Evolutionary conservation across 116 monocot genomes (phyloP).

Genomic region (Posidonia oceanica): DNA sequence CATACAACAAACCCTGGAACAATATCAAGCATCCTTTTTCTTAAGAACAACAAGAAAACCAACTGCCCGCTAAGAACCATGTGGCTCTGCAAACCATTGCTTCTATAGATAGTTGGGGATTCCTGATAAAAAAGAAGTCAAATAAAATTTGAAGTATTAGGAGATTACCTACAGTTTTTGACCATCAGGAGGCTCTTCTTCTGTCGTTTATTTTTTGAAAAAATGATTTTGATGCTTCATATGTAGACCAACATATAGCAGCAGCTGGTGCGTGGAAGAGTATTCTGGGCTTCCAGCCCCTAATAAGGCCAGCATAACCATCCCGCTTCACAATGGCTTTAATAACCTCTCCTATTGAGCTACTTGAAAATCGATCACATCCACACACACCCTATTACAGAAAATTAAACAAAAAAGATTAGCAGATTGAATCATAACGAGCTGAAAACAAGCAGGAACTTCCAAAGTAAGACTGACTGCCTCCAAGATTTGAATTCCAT

Average conservation of each 20-base stretch:
- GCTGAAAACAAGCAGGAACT: too few relatives aligned
- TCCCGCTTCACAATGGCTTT: constrained; percentile 49
- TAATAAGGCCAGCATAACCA: constrained; percentile 65
- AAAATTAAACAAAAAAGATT: background rate
- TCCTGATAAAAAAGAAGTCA: too few relatives aligned
- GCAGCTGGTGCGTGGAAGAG: constrained; percentile 97
- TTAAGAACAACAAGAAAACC: too few relatives aligned
- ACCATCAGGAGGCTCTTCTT: background rate
- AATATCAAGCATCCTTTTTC: too few relatives aligned
- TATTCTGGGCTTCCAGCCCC: constrained; percentile 90
- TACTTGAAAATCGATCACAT: constrained; percentile 64
- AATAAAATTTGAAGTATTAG: too few relatives aligned
- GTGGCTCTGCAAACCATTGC: too few relatives aligned
- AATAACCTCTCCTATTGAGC: constrained; percentile 50
- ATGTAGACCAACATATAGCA: constrained; percentile 96
- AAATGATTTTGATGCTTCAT: constrained; percentile 79
- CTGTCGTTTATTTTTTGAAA: constrained; percentile 28
- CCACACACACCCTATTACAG: constrained; percentile 78
- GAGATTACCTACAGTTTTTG: too few relatives aligned
- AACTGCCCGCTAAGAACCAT: too few relatives aligned
- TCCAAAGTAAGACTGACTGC: too few relatives aligned
- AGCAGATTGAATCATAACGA: background rate
- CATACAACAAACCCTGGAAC: too few relatives aligned
- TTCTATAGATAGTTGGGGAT: too few relatives aligned
- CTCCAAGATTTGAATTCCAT: too few relatives aligned